These are phyloP conservation scores for Beauveria pseudobassiana DNA, from an alignment of 2,329 filamentous ascomycete species.

Conservation along the genomic window DNA sequence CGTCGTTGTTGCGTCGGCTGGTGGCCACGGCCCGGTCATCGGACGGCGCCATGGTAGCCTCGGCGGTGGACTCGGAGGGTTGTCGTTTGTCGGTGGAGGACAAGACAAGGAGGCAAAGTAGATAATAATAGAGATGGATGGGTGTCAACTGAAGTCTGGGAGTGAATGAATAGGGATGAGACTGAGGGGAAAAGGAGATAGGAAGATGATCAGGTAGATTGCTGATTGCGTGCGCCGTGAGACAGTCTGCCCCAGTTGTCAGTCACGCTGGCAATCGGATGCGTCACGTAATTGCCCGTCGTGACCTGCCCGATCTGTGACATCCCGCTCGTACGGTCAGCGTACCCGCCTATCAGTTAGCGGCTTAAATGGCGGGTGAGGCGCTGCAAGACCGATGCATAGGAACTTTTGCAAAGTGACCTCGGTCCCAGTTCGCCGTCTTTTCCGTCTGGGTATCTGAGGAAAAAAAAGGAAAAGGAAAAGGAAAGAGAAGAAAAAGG, in stretches of 20 bases:
- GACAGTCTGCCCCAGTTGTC: background rate
- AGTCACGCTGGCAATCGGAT: background rate
- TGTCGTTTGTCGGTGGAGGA: background rate
- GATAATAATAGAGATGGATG: no score
- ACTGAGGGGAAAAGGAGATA: no score
- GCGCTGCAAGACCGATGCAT: background rate
- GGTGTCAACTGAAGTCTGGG: no score
- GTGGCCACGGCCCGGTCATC: background rate
- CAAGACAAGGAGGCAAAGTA: background rate
- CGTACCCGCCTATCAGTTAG: background rate
- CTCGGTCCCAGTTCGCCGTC: no score
- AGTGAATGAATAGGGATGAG: no score
- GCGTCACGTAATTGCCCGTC: conserved; percentile 4
- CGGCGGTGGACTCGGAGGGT: background rate
- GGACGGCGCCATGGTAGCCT: conserved; percentile 3
- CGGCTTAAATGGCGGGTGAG: background rate
- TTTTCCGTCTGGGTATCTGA: no score
- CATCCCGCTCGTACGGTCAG: background rate
- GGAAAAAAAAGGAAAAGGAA: no score
- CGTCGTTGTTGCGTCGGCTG: conserved; percentile 3
- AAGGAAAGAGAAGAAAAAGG: no score
- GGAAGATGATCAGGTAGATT: no score
- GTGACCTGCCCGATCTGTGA: conserved; percentile 5
- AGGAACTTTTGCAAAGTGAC: background rate
- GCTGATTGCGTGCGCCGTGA: background rate